Percentiles rank a stretch among this genome's conserved stretches.
Conservation (phyloP, 768 basidiomycete genomes). For the Leccinum incarnatum region DNA sequence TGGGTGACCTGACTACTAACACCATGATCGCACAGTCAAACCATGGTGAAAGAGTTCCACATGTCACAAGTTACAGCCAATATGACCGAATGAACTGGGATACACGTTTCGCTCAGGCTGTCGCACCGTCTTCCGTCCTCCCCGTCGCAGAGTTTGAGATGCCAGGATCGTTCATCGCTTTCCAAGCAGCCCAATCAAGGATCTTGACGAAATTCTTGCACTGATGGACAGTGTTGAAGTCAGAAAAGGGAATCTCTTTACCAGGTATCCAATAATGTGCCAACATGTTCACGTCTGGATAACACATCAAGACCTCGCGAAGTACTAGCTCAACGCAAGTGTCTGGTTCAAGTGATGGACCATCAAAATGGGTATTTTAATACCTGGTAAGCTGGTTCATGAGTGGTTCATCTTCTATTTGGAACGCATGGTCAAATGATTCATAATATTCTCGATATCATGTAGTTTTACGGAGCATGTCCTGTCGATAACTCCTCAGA, state of each 20-base stretch:
- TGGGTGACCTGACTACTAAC: background rate
- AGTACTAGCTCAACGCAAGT: constrained; percentile 4
- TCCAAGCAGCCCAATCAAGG: constrained; percentile 64
- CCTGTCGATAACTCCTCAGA: background rate
- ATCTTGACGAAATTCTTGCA: constrained; percentile 79
- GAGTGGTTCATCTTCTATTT: background rate
- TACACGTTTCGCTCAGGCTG: background rate
- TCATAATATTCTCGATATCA: background rate
- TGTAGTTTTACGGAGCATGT: constrained; percentile 10
- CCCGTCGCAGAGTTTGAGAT: background rate
- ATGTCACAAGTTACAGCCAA: too few species aligned
- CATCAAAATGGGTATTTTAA: too few species aligned
- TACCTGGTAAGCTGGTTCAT: constrained; percentile 4
- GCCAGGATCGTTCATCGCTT: background rate
- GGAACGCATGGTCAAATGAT: constrained; percentile 1
- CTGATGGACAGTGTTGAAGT: constrained; percentile 11
- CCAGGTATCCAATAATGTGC: constrained; percentile 9
- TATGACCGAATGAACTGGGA: too few species aligned
- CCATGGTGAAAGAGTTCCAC: background rate
- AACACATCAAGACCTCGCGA: constrained; percentile 12
- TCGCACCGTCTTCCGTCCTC: background rate
- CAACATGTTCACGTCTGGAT: constrained; percentile 8
- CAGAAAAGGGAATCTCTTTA: background rate
- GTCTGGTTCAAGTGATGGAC: background rate
- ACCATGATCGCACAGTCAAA: background rate